phyloP scores from a whole-genome alignment of 1,284 basidiomycete genomes.

The Pseudomicrostroma phylloplanum region DNA sequence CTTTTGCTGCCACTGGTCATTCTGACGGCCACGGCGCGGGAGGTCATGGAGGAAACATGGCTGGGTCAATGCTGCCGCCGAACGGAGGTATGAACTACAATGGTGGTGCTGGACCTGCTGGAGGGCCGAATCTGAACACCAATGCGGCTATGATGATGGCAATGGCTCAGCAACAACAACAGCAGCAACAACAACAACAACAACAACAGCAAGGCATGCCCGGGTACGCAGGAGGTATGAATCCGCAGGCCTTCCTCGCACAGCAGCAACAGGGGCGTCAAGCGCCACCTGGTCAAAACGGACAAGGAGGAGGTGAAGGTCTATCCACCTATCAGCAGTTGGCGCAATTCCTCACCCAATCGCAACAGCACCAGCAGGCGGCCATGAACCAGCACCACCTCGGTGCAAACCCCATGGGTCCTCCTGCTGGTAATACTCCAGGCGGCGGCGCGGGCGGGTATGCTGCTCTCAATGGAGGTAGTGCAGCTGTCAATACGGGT shows the following conservation, averaged over 20 bases:
- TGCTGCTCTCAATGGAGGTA: background rate
- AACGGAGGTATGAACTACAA: background rate
- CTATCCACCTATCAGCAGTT: background rate
- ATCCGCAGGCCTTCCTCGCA: background rate
- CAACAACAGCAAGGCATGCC: background rate
- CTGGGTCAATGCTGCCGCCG: background rate
- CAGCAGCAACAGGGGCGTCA: constrained; percentile 5
- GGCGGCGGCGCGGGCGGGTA: background rate
- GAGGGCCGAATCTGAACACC: background rate
- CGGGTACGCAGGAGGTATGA: too few species aligned
- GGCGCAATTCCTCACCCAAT: background rate
- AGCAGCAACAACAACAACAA: background rate
- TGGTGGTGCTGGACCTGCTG: background rate
- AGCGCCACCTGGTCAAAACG: background rate
- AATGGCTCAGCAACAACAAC: background rate
- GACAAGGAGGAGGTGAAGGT: background rate
- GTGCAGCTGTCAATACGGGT: background rate
- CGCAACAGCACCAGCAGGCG: background rate
- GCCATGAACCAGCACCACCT: background rate
- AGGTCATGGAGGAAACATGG: background rate
- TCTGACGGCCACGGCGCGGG: background rate
- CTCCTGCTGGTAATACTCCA: background rate
- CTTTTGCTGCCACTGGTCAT: constrained; percentile 4
- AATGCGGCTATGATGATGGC: background rate
- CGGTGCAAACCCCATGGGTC: background rate